Evolutionary conservation across 768 basidiomycete genomes (phyloP).

Genomic region (Amanita thiersii): DNA sequence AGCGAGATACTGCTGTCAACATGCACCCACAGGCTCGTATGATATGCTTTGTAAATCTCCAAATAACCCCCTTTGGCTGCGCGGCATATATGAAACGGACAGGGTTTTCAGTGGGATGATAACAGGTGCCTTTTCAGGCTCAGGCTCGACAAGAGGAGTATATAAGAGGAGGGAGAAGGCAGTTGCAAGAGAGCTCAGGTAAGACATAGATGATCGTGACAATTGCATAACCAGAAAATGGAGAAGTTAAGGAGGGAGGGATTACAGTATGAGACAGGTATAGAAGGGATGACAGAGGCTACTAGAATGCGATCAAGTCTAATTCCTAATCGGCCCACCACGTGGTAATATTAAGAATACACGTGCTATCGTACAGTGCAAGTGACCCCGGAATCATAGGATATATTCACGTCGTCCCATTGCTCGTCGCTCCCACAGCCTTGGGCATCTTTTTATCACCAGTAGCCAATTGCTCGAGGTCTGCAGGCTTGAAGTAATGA

Average conservation of each 20-base stretch:
- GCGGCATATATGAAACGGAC: slow-evolving; percentile 5
- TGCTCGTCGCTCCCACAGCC: slow-evolving; percentile 35
- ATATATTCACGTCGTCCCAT: slow-evolving; percentile 15
- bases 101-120: slow-evolving; percentile 20
- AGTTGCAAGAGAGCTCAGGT: slow-evolving; percentile 16
- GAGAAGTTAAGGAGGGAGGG: background rate
- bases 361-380: slow-evolving; percentile 2
- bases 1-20: background rate
- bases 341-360: slow-evolving; percentile 3
- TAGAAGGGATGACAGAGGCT: background rate
- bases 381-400: background rate
- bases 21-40: background rate
- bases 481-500: slow-evolving; percentile 89
- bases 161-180: slow-evolving; percentile 26
- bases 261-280: slow-evolving; percentile 1
- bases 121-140: slow-evolving; percentile 12
- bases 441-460: slow-evolving; percentile 97
- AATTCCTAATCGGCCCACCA: background rate
- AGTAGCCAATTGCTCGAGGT: slow-evolving; percentile 68
- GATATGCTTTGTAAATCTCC: slow-evolving; percentile 5
- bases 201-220: slow-evolving; percentile 11
- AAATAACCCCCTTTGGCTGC: background rate
- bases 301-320: background rate
- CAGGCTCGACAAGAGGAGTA: slow-evolving; percentile 25
- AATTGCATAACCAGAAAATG: background rate